phyloP scores from a whole-genome alignment of 2,329 filamentous ascomycete species.

The Rutstroemia sp. region DNA sequence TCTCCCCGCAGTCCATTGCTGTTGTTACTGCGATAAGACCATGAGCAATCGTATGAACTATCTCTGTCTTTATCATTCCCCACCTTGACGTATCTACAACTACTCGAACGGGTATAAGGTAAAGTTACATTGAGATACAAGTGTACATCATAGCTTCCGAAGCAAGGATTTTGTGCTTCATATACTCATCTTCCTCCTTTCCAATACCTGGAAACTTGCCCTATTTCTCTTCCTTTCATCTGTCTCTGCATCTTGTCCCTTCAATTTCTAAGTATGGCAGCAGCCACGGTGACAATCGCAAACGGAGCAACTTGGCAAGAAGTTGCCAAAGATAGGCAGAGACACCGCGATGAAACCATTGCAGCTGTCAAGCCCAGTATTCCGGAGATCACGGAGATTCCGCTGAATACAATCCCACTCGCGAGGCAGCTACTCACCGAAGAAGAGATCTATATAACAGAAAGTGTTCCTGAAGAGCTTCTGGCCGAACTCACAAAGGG shows the following conservation, averaged over 20 bases:
- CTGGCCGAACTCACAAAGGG: slow-evolving; percentile 38
- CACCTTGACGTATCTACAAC: neutral
- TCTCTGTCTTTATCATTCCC: neutral
- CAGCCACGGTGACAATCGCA: slow-evolving; percentile 23
- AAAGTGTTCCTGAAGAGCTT: slow-evolving; percentile 38
- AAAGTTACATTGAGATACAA: no score
- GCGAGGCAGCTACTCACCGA: slow-evolving; percentile 38
- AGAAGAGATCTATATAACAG: slow-evolving; percentile 43
- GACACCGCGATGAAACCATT: slow-evolving; percentile 39
- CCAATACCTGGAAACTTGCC: no score
- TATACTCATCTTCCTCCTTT: no score
- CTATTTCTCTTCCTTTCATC: no score
- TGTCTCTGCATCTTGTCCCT: no score
- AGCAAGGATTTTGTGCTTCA: no score
- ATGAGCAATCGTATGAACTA: neutral
- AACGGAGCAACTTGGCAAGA: slow-evolving; percentile 37
- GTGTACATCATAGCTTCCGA: no score
- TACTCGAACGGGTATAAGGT: no score
- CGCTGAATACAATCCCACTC: slow-evolving; percentile 38
- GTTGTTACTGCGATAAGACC: neutral
- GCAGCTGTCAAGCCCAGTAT: slow-evolving; percentile 34
- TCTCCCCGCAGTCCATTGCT: neutral
- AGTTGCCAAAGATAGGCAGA: slow-evolving; percentile 38
- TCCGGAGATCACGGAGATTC: slow-evolving; percentile 31
- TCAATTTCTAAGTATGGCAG: slow-evolving; percentile 15